Base-by-base conservation (phyloP, 202 grass and related monocot genomes). In the Cymbopogon flexuosus region DNA sequence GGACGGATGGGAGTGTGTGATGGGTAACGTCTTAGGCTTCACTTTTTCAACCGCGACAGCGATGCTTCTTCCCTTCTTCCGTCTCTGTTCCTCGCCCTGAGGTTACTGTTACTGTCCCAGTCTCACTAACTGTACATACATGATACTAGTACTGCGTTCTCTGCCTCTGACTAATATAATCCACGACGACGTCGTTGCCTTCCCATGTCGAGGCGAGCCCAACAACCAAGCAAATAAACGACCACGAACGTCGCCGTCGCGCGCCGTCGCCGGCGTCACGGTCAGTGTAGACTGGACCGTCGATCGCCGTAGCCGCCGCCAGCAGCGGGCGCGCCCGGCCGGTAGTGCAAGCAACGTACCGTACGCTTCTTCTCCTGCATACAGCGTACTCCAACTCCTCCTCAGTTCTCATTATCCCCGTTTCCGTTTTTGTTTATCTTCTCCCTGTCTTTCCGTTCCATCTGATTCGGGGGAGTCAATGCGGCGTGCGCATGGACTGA, bases 41-140 rank as follows among this genome's bases (percentile, higher is more conserved):
- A 34, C 73, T 47, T 72, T 83, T 83, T 83, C 85, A 87, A 78
- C 66, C 66, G 49, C 5, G 65, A 77, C 34, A 42, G 79, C 19
- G 73, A 83, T 65, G 65, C 57, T 69, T 82, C 27, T 58, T 4
- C 6, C 67, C 22, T 42, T 4, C 45, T 1, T 47, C 42, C 10
- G 40, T 42, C 43, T 5, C 3, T 15, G 10, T 5, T 0, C 15
- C 34, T 39, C 1, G 37, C 5, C 65, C 3, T 27, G 27, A 19
- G n/a, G 36, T 68, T 69, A 27, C 19, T 15, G 36, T 68, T 69
- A 27, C 19, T 15, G 66, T 69, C 39, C 6, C 66, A 24, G 22
- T 46, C 22, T 46, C 40, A 29, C 3, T 15, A 6, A 0, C 37
- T 2, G 2, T 42, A 18, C 0, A 14, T 1, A 2, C 30, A 9